These are phyloP conservation scores for Penicillium steckii DNA, from an alignment of 495 filamentous ascomycete genomes.

Conservation along the genomic window DNA sequence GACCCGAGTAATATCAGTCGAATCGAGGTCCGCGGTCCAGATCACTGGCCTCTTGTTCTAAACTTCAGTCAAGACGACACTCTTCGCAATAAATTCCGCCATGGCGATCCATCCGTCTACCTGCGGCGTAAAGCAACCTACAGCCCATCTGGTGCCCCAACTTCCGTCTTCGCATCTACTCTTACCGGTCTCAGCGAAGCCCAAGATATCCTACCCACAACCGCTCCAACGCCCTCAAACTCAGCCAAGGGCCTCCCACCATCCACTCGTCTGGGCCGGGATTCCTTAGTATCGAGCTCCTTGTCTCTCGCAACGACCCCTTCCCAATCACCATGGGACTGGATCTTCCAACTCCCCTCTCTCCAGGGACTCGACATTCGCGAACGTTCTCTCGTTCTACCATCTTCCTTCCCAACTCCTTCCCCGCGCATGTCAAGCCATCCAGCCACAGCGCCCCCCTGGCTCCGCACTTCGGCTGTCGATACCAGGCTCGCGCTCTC, in stretches of 20 bases:
- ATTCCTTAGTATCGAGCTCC: conserved; percentile 18
- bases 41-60: conserved; percentile 83
- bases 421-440: conserved; percentile 30
- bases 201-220: conserved; percentile 37
- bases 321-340: conserved; percentile 58
- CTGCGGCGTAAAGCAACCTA: conserved; percentile 75
- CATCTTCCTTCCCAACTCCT: conserved; percentile 45
- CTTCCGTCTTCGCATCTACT: conserved; percentile 70
- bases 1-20: conserved; percentile 66
- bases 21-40: conserved; percentile 64
- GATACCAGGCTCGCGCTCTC: conserved; percentile 75
- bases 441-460: conserved; percentile 35
- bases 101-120: conserved; percentile 70
- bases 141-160: conserved; percentile 56
- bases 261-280: conserved; percentile 23
- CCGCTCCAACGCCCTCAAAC: conserved; percentile 20
- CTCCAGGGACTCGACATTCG: conserved; percentile 69
- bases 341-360: conserved; percentile 68
- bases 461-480: conserved; percentile 63
- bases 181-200: conserved; percentile 50
- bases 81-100: conserved; percentile 66
- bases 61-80: conserved; percentile 67
- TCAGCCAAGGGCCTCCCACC: conserved; percentile 34
- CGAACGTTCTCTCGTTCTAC: conserved; percentile 73
- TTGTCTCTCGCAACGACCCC: conserved; percentile 37